Base-by-base conservation (phyloP, 495 filamentous ascomycete genomes). In the Penicillium bialowiezense region DNA sequence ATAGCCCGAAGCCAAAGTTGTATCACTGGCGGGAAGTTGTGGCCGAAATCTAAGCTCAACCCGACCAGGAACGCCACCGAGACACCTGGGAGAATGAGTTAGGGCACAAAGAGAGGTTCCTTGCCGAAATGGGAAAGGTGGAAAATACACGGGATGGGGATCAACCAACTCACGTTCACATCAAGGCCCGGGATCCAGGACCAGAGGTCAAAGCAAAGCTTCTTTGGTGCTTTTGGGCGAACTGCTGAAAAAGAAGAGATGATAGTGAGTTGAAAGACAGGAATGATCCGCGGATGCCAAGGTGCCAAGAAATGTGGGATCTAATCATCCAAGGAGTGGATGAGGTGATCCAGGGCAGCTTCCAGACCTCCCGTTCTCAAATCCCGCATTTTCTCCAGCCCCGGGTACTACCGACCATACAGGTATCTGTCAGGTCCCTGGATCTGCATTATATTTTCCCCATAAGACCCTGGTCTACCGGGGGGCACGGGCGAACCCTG, bases 231-330 rank as follows among this genome's bases (percentile, higher is more conserved):
- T 24, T 36, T 10, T 2, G 14, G 18, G 10, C 31, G 48, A 47
- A 48, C 43, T n/a, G 15, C 20, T n/a, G 14, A 18, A 7, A 40
- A 24, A 12, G 13, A 13, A 32, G 18, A 21, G 7, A 6, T 33
- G n/a, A 14, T n/a, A 21, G 18, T 28, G 12, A 12, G 29, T 32
- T 10, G 12, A 7, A 32, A 32, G 13, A 37, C 41, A 35, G 46
- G 19, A 40, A 51, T 24, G 51, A 58, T 54, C 47, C 9, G 42
- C 46, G 33, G 14, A 6, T 29, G 53, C 57, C 57, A 60, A 60
- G 57, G 37, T 18, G 31, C 35, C 44, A 54, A 52, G 47, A 38
- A 21, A 45, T 44, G 23, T 15, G 28, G 18, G 38, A 32, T 45
- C 48, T 44, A 49, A 21, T 55, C 20, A 55, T 23, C 40, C 35